Base-by-base conservation (phyloP, 78 protist species). In the Trichosphaerium sp. region DNA sequence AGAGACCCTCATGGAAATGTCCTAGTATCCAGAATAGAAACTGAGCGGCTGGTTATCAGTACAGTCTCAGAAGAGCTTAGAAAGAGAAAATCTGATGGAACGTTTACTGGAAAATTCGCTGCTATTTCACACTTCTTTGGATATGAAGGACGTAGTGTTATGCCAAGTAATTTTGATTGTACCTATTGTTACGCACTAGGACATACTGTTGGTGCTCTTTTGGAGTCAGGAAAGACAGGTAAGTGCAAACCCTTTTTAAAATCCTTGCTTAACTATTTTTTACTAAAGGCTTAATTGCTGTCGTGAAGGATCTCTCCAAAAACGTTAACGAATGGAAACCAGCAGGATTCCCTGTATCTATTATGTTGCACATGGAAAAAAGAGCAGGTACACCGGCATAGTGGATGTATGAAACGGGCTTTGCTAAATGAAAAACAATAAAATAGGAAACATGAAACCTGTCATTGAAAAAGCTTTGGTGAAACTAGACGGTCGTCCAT, bases 91-190 rank as follows among this genome's bases (percentile, higher is more conserved):
- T n/a, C n/a, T n/a, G n/a, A 69, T 31, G 65, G 7, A 7, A 59
- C 28, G 21, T 81, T 44, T 48, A 7, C 21, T 15, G 75, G 74
- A 43, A 3, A 1, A 3, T 78, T 77, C 47, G 0, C 3, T 26
- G n/a, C 69, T 23, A 28, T 37, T 35, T 0, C 60, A 49, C 88
- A 83, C 47, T 83, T 71, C 78, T 83, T 83, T 54, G 88, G 88
- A 15, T 83, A 71, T 64, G 83, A 83, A 57, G 88, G 88, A 26
- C 60, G 88, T 21, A 63, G 67, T 44, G 49, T 49, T 18, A 65
- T 65, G 25, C 81, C 83, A 29, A 39, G 77, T 21, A 78, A 71
- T 63, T 83, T 83, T 49, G 88, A 83, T 57, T 42, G 57, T 42
- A 55, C 2, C 15, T 83, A 77, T 64, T 74, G 79, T 40, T 76